Percentiles rank a stretch among this genome's conserved stretches.
These are phyloP conservation scores for Suillus tomentosus DNA, from an alignment of 768 basidiomycete genomes.

Conservation along the genomic window DNA sequence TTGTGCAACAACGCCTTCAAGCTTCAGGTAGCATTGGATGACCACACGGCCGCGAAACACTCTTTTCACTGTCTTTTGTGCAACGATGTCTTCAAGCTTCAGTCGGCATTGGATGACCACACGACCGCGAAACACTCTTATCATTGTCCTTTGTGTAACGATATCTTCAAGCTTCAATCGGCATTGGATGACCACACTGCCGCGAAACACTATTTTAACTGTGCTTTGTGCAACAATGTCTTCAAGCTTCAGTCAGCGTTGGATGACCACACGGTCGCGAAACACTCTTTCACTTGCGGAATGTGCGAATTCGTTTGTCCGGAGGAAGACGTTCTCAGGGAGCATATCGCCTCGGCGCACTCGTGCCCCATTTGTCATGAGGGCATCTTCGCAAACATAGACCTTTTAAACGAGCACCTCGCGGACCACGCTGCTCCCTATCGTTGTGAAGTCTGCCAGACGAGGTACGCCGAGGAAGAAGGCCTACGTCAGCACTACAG, in stretches of 20 bases:
- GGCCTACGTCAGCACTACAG: slow-evolving; percentile 42
- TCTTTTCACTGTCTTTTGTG: neutral
- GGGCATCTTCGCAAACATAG: slow-evolving; percentile 29
- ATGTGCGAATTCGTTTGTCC: neutral
- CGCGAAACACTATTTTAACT: neutral
- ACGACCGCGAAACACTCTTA: slow-evolving; percentile 3
- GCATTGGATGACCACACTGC: slow-evolving; percentile 2
- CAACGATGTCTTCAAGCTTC: neutral
- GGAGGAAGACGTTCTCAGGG: slow-evolving; percentile 20
- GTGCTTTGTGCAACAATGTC: too few species aligned
- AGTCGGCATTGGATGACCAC: slow-evolving; percentile 3
- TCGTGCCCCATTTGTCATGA: slow-evolving; percentile 37
- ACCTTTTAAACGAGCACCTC: slow-evolving; percentile 30
- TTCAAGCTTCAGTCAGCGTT: too few species aligned
- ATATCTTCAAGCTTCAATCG: neutral
- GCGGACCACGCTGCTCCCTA: slow-evolving; percentile 32
- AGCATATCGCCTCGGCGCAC: slow-evolving; percentile 31
- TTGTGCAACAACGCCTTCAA: neutral
- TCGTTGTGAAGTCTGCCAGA: slow-evolving; percentile 25
- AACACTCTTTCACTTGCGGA: neutral
- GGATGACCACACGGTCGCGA: too few species aligned
- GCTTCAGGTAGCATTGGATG: slow-evolving; percentile 2
- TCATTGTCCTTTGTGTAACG: neutral
- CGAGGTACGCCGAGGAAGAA: slow-evolving; percentile 34
- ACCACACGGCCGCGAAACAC: slow-evolving; percentile 3